Base-by-base conservation (phyloP, 2,329 filamentous ascomycete species). In the Penicillium glabrum region DNA sequence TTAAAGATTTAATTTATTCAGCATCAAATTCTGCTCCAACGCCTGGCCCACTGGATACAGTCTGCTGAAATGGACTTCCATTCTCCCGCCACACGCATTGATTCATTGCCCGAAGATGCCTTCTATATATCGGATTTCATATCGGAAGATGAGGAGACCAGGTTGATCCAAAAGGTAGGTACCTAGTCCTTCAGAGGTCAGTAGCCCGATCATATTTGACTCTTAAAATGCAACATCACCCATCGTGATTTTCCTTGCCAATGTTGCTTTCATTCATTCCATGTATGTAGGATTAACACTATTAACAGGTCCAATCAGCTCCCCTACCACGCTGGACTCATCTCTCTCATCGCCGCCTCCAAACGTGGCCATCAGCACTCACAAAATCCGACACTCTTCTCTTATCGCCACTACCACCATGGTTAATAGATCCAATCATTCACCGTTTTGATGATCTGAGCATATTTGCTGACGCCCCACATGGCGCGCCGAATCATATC, bases 101-200 rank as follows among this genome's bases (percentile, higher is more conserved):
- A 53, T 5, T 62, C 62, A 11, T 57, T 77, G 43, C 72, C 74
- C 1, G 63, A 19, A 19, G 19, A 69, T 33, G 90, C 91, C 52
- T 96, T 88, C 78, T 98, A 98, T 76, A 88, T 97, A 56, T 83
- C 91, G 8, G 81, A 93, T 71, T 97, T 97, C 77, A 89, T 98
- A 71, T 88, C 83, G 5, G 74, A 80, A 53, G 84, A 88, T 45
- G 92, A 97, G 74, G 91, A 96, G 19, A 23, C 13, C 23, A 29
- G 9, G 44, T n/a, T 53, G 16, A 10, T 53, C 16, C 44, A 53
- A 23, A 53, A 47, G 23, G 51, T 43, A 47, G 23, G 51, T 43
- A 31, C 11, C 31, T 46, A n/a, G 3, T 13, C 23, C 27, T 41
- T 9, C 9, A 9, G 19, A 26, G 11, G 16, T 23, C n/a, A 5